These are phyloP conservation scores for Lignosus rhinocerotis DNA, from an alignment of 1,284 basidiomycete species.

Conservation along the genomic window DNA sequence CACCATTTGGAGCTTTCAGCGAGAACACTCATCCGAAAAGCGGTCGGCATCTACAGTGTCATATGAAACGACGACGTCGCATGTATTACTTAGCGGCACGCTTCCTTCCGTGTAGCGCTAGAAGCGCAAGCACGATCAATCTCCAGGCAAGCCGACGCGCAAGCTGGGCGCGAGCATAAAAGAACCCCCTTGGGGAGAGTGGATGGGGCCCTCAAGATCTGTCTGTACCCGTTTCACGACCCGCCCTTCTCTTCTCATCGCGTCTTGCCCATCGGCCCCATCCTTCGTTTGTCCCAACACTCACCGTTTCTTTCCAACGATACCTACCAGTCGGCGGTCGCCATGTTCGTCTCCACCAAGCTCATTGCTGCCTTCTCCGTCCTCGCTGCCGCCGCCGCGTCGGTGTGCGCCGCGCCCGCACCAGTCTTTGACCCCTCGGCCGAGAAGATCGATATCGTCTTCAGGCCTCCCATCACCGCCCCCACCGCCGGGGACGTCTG, in stretches of 20 bases:
- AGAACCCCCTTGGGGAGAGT: neutral
- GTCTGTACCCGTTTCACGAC: neutral
- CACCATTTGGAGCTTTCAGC: too few species aligned
- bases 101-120: neutral
- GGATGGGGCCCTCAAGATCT: neutral
- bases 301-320: constrained; percentile 2
- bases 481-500: constrained; percentile 36
- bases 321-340: too few species aligned
- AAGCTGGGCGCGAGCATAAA: neutral
- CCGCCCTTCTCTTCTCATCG: neutral
- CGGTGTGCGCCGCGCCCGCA: constrained; percentile 32
- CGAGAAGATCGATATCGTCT: constrained; percentile 41
- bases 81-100: neutral
- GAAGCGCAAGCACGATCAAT: neutral
- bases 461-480: constrained; percentile 45
- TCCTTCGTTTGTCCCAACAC: constrained; percentile 4
- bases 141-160: neutral
- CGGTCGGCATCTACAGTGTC: neutral
- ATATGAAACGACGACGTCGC: neutral
- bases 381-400: constrained; percentile 26
- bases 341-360: constrained; percentile 26
- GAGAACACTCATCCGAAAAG: too few species aligned
- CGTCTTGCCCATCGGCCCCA: neutral
- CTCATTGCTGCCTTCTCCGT: constrained; percentile 27
- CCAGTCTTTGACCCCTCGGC: constrained; percentile 10